phyloP scores from a whole-genome alignment of 2,329 filamentous ascomycete genomes.

The Aspergillus sp. region DNA sequence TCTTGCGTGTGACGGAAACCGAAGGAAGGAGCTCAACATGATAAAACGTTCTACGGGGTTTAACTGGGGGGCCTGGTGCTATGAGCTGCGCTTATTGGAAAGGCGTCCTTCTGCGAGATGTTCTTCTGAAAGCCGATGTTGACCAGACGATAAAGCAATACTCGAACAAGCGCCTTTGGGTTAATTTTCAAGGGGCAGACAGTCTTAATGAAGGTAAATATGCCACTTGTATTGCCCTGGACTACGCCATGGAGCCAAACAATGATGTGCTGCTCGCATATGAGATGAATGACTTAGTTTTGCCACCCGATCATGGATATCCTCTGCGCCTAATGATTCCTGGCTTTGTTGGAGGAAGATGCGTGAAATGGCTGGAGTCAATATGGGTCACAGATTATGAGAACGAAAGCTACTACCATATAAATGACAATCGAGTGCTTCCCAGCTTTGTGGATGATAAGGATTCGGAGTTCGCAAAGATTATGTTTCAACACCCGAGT shows the following conservation, averaged over 20 bases:
- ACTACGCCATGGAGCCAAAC: slow-evolving; percentile 44
- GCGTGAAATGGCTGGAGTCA: slow-evolving; percentile 39
- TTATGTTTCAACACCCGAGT: slow-evolving; percentile 46
- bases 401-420: slow-evolving; percentile 42
- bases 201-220: slow-evolving; percentile 45
- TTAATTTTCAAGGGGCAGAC: slow-evolving; percentile 50
- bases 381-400: slow-evolving; percentile 39
- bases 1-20: slow-evolving; percentile 48
- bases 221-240: slow-evolving; percentile 44
- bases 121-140: slow-evolving; percentile 41
- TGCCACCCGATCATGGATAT: slow-evolving; percentile 42
- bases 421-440: slow-evolving; percentile 48
- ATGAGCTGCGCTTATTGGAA: slow-evolving; percentile 50
- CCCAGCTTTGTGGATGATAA: slow-evolving; percentile 47
- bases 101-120: slow-evolving; percentile 42
- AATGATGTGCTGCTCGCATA: slow-evolving; percentile 47
- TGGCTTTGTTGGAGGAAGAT: slow-evolving; percentile 38
- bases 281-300: slow-evolving; percentile 37
- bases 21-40: slow-evolving; percentile 51
- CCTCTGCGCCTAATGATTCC: slow-evolving; percentile 39
- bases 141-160: slow-evolving; percentile 10
- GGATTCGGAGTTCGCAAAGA: slow-evolving; percentile 44
- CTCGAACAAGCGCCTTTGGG: slow-evolving; percentile 29
- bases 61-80: slow-evolving; percentile 43
- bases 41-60: slow-evolving; percentile 46